Evolutionary conservation across 768 basidiomycete genomes (phyloP), one percentile per base, ranked within the genome.

Genomic region (Pulveroboletus ravenelii): DNA sequence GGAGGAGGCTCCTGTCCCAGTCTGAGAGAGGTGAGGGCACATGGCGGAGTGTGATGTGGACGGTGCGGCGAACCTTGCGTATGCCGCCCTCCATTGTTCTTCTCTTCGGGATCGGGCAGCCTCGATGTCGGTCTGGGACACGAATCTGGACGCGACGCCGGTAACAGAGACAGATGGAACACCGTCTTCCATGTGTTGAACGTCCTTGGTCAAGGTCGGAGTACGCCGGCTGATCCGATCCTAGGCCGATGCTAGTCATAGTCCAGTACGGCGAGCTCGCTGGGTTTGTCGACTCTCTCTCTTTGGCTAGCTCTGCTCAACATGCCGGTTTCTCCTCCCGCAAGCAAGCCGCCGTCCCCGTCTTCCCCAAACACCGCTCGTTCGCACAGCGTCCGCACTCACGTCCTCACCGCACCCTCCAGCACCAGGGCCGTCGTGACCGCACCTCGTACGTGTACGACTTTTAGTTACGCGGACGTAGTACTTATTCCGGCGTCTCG

Each of bases 11-110:
- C 89, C 66, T 92, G 91, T 44, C 90, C 90, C 10, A 92, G 75
- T 53, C 89, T 89, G 49, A 45, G 50, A 36, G 45, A 30, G 55
- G 48, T 55, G 50, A 50, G 40, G 45, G 18, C 42, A 31, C 42
- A 18, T 39, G 47, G 35, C 41, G 10, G 6, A 23, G 41, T 32
- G 39, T 47, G 41, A 32, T 23, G 29, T 38, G 43, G 12, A 45
- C 17, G 25, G 15, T 10, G 20, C 0, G 23, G 37, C 59, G 52
- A 52, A 83, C 87, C 87, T 79, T 38, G 89, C 90, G 68, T 92
- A 93, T 25, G 90, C 90, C 13, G 89, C 90, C 61, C 85, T 89
- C 90, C 90, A 93, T 59, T 90, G 87, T 60, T 89, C 89, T 6
- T 93, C 90, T 54, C 82, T 74, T 29, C 82, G 74, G 7, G 78